phyloP scores from a whole-genome alignment of 371 early-diverging fungal species.

The Lichtheimia hyalospora region DNA sequence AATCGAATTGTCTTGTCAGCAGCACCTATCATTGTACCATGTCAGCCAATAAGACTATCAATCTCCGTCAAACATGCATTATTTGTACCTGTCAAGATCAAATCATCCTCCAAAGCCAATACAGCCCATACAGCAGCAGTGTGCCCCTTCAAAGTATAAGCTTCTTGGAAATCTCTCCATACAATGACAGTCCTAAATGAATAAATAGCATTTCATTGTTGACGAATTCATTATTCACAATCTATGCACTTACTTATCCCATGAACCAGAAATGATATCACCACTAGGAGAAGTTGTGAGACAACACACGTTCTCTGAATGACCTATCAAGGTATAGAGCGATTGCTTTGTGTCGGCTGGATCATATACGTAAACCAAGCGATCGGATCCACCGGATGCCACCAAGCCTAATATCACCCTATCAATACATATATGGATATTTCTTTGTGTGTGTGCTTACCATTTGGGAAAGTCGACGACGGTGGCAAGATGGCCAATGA shows the following conservation, averaged over 20 bases:
- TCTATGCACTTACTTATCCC: constrained; percentile 82
- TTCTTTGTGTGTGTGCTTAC: constrained; percentile 33
- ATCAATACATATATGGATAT: no score
- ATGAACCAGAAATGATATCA: constrained; percentile 88
- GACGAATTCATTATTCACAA: neutral
- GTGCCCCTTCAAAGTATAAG: constrained; percentile 79
- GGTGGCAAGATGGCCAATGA: constrained; percentile 69
- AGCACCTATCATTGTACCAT: constrained; percentile 57
- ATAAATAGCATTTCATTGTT: neutral
- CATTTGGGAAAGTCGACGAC: constrained; percentile 58
- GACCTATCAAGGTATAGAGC: constrained; percentile 74
- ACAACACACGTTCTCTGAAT: constrained; percentile 86
- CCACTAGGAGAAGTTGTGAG: constrained; percentile 68
- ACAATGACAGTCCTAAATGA: constrained; percentile 49
- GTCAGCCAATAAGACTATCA: neutral
- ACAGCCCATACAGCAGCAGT: constrained; percentile 92
- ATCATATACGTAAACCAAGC: constrained; percentile 80
- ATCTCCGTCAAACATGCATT: no score
- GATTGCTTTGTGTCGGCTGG: constrained; percentile 60
- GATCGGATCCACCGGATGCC: constrained; percentile 85
- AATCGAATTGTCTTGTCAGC: constrained; percentile 92
- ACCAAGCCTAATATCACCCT: constrained; percentile 63
- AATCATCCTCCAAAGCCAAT: constrained; percentile 66
- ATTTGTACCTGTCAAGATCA: constrained; percentile 77
- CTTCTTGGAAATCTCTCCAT: constrained; percentile 81